These are phyloP conservation scores for Penicillium antarcticum DNA, from an alignment of 495 filamentous ascomycete genomes.

Conservation along the genomic window DNA sequence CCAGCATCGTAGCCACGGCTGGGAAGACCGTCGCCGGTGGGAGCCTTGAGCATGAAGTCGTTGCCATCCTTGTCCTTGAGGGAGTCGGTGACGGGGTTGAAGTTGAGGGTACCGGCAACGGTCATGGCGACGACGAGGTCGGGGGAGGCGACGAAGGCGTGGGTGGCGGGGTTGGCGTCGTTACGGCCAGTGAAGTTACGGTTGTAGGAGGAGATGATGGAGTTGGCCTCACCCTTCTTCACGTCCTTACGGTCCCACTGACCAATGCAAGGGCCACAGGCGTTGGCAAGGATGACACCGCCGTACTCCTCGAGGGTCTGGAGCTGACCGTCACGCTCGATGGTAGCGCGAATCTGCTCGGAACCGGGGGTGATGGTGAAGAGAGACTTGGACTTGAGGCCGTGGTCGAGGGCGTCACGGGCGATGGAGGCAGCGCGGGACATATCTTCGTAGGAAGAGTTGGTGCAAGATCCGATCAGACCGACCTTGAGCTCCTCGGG, in stretches of 20 bases:
- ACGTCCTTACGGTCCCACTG: conserved; percentile 96
- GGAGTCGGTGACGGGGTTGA: conserved; percentile 94
- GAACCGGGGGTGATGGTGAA: conserved; percentile 97
- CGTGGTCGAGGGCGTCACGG: conserved; percentile 88
- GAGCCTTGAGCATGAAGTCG: conserved; percentile 80
- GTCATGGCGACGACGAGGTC: conserved; percentile 93
- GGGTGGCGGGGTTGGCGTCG: conserved; percentile 97
- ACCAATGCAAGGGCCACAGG: conserved; percentile 77
- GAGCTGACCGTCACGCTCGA: conserved; percentile 91
- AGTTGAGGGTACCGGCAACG: conserved; percentile 85
- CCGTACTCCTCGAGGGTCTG: conserved; percentile 97
- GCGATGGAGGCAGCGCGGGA: conserved; percentile 92
- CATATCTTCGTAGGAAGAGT: conserved; percentile 99
- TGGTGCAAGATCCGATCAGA: conserved; percentile 93
- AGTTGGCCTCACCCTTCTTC: conserved; percentile 96
- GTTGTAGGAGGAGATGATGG: conserved; percentile 95
- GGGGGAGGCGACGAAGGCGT: conserved; percentile 98
- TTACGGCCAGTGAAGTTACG: conserved; percentile 99
- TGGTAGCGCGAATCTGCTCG: conserved; percentile 96
- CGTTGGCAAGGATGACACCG: conserved; percentile 93
- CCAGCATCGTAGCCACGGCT: conserved; percentile 85
- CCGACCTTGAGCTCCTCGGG: conserved; percentile 97
- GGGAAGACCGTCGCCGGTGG: conserved; percentile 81
- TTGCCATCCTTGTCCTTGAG: conserved; percentile 97
- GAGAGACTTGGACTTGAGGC: conserved; percentile 86